Percentiles rank a stretch among this genome's conserved stretches.
Conservation (phyloP, 2,329 filamentous ascomycete species). For the Talaromyces sp. region DNA sequence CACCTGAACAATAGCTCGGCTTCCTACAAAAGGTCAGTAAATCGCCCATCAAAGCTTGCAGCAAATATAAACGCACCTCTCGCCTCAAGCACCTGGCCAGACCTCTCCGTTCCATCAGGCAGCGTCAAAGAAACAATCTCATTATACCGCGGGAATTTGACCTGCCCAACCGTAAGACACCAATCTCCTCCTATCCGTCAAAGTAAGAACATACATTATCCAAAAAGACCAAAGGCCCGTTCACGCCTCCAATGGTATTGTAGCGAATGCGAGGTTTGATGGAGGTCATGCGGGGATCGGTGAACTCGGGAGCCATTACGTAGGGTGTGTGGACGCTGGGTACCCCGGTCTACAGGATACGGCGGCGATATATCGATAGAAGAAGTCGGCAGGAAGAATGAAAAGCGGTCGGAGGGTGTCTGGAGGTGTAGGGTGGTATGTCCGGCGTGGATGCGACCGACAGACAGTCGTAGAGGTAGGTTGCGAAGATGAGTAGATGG, state of each 20-base stretch:
- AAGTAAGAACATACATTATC: conserved; percentile 69
- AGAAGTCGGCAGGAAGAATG: neutral
- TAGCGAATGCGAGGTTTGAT: conserved; percentile 77
- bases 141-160: conserved; percentile 97
- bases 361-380: neutral
- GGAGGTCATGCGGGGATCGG: conserved; percentile 48
- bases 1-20: conserved; percentile 93
- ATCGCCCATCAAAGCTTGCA: neutral
- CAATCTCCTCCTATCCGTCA: neutral
- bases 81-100: conserved; percentile 94
- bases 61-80: conserved; percentile 47
- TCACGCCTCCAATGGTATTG: conserved; percentile 98
- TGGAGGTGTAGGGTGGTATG: neutral
- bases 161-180: conserved; percentile 42
- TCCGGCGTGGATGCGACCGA: neutral
- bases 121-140: conserved; percentile 96
- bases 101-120: conserved; percentile 88
- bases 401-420: neutral
- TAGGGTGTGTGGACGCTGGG: conserved; percentile 3
- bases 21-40: conserved; percentile 55
- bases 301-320: conserved; percentile 29
- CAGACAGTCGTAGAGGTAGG: neutral
- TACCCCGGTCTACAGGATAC: conserved; percentile 4
- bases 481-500: conserved; percentile 5
- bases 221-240: conserved; percentile 94